Base-by-base conservation (phyloP, 495 filamentous ascomycete species). In the Aspergillus haitiensis region DNA sequence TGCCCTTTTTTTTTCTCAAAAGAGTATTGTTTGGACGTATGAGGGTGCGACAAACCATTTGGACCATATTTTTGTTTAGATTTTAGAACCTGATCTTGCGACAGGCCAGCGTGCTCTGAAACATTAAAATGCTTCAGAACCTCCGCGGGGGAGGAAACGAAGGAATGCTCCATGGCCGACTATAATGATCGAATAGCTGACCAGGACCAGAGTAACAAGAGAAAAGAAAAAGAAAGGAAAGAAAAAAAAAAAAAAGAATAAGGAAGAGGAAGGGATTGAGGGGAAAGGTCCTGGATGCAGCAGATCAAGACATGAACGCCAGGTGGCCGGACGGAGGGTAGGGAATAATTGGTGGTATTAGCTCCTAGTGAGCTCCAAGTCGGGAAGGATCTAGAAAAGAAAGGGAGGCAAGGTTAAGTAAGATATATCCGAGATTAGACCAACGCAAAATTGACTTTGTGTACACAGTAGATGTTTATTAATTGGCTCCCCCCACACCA, bases 81-180 rank as follows among this genome's bases (percentile, higher is more conserved):
- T 48, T 79, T 73, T 31, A 74, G 15, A n/a, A 93, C 86, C 69
- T 93, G 90, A 18, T 76, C 69, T 54, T 88, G 82, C 18, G 83
- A 86, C 60, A 97, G 77, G 61, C 93, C 93, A 58, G 77, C 74
- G 15, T 76, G 62, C 64, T 88, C 83, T 52, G 87, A 76, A 32
- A 91, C 90, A 31, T 80, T 73, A 67, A 97, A 92, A 67, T 86
- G 78, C 67, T 82, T 78, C 66, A 96, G 81, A 63, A 88, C 84
- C 67, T 92, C 83, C 55, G 82, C 75, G 64, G 81, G 82, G 58
- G 88, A 80, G 70, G 82, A 82, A 54, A 86, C 76, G 71, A 88
- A 96, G 44, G 92, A 86, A 72, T 84, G 82, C 68, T 97, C 91
- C 93, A 96, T 96, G 59, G 55, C 64, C 57, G 60, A 55, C 52